These are phyloP conservation scores for Diaporthe batatas DNA, from an alignment of 2,329 filamentous ascomycete species.

Conservation along the genomic window DNA sequence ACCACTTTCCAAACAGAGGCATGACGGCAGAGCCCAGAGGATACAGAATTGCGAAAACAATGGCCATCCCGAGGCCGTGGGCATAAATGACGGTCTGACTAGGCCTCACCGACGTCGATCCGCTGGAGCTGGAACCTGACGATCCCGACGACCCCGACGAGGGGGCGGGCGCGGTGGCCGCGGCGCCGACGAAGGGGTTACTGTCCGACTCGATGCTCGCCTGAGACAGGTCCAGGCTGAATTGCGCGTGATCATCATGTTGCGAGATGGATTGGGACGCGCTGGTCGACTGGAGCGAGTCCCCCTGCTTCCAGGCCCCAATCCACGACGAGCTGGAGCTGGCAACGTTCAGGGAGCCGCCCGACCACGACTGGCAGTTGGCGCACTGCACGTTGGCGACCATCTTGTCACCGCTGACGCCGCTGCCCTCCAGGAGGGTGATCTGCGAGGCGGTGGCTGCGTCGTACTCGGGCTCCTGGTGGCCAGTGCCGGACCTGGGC, in stretches of 20 bases:
- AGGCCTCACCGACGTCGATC: conserved; percentile 45
- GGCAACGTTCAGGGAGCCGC: conserved; percentile 58
- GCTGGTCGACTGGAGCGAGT: conserved; percentile 59
- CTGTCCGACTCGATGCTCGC: conserved; percentile 61
- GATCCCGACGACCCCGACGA: conserved; percentile 39
- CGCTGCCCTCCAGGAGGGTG: conserved; percentile 70
- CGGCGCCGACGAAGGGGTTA: conserved; percentile 63
- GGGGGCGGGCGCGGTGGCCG: conserved; percentile 35
- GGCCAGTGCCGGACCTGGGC: conserved; percentile 62
- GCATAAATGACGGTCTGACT: conserved; percentile 51
- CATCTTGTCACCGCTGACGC: conserved; percentile 65
- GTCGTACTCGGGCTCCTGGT: conserved; percentile 63
- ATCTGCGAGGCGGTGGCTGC: conserved; percentile 56
- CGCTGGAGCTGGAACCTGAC: conserved; percentile 38
- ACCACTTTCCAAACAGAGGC: conserved; percentile 69
- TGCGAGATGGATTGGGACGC: conserved; percentile 55
- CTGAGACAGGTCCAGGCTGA: conserved; percentile 62
- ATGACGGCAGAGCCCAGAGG: conserved; percentile 72
- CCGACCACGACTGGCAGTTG: conserved; percentile 64
- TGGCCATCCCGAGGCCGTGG: conserved; percentile 72
- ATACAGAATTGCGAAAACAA: conserved; percentile 70
- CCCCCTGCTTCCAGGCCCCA: conserved; percentile 65
- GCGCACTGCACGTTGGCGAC: conserved; percentile 70
- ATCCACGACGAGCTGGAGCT: conserved; percentile 63
- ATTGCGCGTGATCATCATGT: conserved; percentile 61